Percentiles rank a stretch among this genome's conserved stretches.
phyloP scores from a whole-genome alignment of 345 rosid species.

The Citrus reticulata region DNA sequence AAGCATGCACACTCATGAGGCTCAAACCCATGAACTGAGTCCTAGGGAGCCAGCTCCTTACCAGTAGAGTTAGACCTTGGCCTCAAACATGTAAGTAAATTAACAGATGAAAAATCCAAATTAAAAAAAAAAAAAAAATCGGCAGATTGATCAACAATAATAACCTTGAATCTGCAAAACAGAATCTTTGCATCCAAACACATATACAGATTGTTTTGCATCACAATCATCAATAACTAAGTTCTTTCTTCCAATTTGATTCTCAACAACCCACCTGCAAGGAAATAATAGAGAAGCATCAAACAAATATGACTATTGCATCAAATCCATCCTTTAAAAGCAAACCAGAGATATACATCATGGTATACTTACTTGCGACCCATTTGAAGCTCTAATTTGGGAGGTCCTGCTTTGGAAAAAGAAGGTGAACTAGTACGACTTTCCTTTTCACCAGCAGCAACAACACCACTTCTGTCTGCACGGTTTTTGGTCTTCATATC shows the following conservation, averaged over 20 bases:
- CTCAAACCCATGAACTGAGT: too few relatives aligned
- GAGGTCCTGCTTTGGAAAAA: slow-evolving; percentile 74
- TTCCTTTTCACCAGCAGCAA: slow-evolving; percentile 55
- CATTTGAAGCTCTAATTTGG: slow-evolving; percentile 94
- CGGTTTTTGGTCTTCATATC: slow-evolving; percentile 95
- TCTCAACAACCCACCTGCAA: slow-evolving; percentile 93
- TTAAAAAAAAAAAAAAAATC: neutral
- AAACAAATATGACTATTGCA: slow-evolving; percentile 10
- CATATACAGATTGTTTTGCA: slow-evolving; percentile 84
- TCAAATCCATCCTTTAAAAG: slow-evolving; percentile 9
- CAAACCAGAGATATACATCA: neutral
- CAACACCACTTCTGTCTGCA: slow-evolving; percentile 66
- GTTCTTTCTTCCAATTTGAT: slow-evolving; percentile 84
- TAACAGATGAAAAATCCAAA: neutral
- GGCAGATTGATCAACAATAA: neutral
- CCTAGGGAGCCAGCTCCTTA: too few relatives aligned
- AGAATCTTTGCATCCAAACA: slow-evolving; percentile 96
- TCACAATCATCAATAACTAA: slow-evolving; percentile 90
- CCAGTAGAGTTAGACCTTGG: too few relatives aligned
- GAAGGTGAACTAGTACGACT: slow-evolving; percentile 42
- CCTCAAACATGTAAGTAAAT: neutral
- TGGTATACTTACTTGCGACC: slow-evolving; percentile 78
- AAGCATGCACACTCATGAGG: too few relatives aligned
- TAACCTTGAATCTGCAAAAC: slow-evolving; percentile 91
- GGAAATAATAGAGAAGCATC: slow-evolving; percentile 9